phyloP scores from a whole-genome alignment of 1,284 basidiomycete species.

The Xanthoconium separans region DNA sequence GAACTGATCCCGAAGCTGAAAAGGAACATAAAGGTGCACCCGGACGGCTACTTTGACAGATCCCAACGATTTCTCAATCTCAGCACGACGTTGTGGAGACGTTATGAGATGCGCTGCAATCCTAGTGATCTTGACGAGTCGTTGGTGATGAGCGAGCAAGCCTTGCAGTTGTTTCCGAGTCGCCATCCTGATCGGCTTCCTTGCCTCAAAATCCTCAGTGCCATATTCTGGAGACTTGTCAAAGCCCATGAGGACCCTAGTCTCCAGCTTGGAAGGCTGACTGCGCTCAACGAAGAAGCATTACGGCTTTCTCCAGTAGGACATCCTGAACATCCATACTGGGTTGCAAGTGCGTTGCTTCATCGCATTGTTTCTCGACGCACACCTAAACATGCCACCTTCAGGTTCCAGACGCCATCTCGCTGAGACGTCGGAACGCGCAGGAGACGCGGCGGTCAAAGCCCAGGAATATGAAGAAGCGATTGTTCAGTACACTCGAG shows the following conservation, averaged over 20 bases:
- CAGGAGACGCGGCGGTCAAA: not conserved
- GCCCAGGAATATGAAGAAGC: not conserved
- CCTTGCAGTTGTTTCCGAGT: not conserved
- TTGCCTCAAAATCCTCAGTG: not conserved
- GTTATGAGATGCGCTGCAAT: not conserved
- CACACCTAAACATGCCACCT: not conserved
- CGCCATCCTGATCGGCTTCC: not conserved
- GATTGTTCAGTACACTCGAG: not conserved
- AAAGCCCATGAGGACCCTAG: not conserved
- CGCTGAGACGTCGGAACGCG: not conserved
- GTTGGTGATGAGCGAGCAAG: not conserved
- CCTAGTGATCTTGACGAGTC: not conserved
- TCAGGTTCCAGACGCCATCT: not conserved
- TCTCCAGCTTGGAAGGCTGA: not conserved
- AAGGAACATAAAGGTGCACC: not conserved
- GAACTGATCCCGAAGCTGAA: not conserved
- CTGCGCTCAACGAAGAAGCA: not conserved
- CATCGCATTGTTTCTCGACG: too few relatives aligned
- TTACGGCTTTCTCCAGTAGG: not conserved
- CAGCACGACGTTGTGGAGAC: not conserved
- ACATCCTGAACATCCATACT: not conserved
- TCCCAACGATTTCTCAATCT: constrained; percentile 2
- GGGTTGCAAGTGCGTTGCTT: not conserved
- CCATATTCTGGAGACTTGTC: not conserved
- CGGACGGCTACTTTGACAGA: not conserved